Evolutionary conservation across 2,329 filamentous ascomycete genomes (phyloP).

Genomic region (Ophiostoma sp.): DNA sequence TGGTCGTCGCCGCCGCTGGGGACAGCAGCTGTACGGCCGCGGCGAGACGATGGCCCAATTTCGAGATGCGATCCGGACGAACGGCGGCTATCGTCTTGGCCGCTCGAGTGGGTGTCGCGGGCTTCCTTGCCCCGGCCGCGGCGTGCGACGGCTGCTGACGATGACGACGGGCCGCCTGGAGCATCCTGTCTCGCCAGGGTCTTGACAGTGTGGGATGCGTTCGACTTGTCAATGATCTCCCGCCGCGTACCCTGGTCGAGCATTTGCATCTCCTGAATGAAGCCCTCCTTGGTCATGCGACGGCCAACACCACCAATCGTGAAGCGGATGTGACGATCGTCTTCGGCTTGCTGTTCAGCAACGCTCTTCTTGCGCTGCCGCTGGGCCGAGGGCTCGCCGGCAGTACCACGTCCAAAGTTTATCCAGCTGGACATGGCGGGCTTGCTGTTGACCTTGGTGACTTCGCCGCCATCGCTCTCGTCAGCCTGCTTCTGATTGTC

Average conservation of each 20-base stretch:
- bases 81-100: constrained; percentile 8
- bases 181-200: constrained; percentile 42
- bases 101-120: not conserved
- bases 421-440: constrained; percentile 47
- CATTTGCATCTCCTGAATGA: constrained; percentile 66
- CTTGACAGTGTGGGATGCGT: constrained; percentile 45
- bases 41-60: not conserved
- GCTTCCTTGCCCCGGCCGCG: constrained; percentile 5
- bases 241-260: constrained; percentile 61
- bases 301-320: constrained; percentile 67
- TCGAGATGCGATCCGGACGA: constrained; percentile 16
- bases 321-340: constrained; percentile 69
- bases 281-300: constrained; percentile 75
- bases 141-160: not conserved
- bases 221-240: constrained; percentile 49
- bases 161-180: constrained; percentile 4
- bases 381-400: constrained; percentile 30
- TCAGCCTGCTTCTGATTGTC: constrained; percentile 32
- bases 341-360: constrained; percentile 45
- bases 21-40: not conserved
- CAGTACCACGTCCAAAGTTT: constrained; percentile 37
- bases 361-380: constrained; percentile 39
- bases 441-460: constrained; percentile 35
- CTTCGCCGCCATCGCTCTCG: constrained; percentile 18
- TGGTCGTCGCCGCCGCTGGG: constrained; percentile 14